phyloP scores from a whole-genome alignment of 83 land plant genomes.

The Picea engelmannii region DNA sequence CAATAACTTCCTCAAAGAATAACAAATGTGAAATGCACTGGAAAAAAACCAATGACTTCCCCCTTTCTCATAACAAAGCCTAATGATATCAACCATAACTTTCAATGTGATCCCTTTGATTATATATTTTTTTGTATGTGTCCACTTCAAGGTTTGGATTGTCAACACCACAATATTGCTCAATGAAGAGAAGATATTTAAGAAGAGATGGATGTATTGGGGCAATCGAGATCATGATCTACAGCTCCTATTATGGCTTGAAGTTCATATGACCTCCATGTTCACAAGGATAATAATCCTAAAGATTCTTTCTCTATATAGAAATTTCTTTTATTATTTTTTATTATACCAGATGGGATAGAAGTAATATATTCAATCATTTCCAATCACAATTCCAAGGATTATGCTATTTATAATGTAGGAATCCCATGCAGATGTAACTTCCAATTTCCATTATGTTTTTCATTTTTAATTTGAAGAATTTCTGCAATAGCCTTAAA shows the following conservation, averaged over 20 bases:
- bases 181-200: conserved; percentile 29
- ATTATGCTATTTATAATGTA: too few relatives aligned
- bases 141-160: conserved; percentile 34
- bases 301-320: too few relatives aligned
- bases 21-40: conserved; percentile 57
- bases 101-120: conserved; percentile 58
- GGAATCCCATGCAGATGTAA: too few relatives aligned
- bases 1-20: conserved; percentile 44
- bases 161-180: conserved; percentile 25
- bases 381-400: too few relatives aligned
- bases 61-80: conserved; percentile 28
- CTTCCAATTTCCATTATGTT: too few relatives aligned
- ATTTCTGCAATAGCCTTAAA: too few relatives aligned
- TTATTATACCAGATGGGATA: too few relatives aligned
- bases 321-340: too few relatives aligned
- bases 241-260: conserved; percentile 21
- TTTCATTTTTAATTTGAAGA: too few relatives aligned
- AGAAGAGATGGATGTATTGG: conserved; percentile 79
- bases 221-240: conserved; percentile 49
- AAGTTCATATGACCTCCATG: too few relatives aligned
- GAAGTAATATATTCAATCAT: too few relatives aligned
- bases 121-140: conserved; percentile 33
- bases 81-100: conserved; percentile 60
- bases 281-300: too few relatives aligned
- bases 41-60: conserved; percentile 76